Base-by-base conservation (phyloP, 345 rosid genomes). In the Gossypium mustelinum region DNA sequence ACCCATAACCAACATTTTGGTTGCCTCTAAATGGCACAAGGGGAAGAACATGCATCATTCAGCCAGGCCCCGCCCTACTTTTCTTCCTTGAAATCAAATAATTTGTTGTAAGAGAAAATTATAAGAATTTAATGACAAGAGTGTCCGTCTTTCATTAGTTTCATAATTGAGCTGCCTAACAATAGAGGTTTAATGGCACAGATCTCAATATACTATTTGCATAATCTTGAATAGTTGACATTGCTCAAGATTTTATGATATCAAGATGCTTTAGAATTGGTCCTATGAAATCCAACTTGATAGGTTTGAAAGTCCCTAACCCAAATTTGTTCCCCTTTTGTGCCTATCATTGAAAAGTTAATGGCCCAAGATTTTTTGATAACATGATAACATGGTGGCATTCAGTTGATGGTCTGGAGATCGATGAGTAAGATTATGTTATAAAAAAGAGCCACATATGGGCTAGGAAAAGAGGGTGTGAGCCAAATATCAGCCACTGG, bases 21-120 rank as follows among this genome's bases (percentile, higher is more conserved):
- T 58, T 81, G 71, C 71, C 62, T 71, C 65, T 27, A 78, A 70
- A 73, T 63, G 63, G 63, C 63, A 71, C 6, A 39, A 71, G 63
- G 25, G 24, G 24, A 17, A 68, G 43, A 69, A 69, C 73, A 51
- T 55, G 50, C 17, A 54, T 20, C 41, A 34, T 34, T 34, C 41
- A 34, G 7, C 41, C 41, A 5, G 41, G 7, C 7, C 41, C 61
- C 16, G 2, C 18, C n/a, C n/a, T 16, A 13, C 17, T 51, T 13
- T 14, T 14, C 56, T 51, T 51, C 6, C 56, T 14, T 51, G n/a
- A 2, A 13, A 13, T 16, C 17, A 51, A 51, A 51, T 50, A 50
- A 50, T 50, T 50, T 50, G n/a, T 50, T 0, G 14, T 16, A 51
- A 51, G 56, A 51, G 56, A 51, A 50, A 11, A 12, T 50, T 50